Evolutionary conservation across 2,329 filamentous ascomycete species (phyloP), one percentile per base, ranked within the genome.

Genomic region (Kalaharituber pfeilii): DNA sequence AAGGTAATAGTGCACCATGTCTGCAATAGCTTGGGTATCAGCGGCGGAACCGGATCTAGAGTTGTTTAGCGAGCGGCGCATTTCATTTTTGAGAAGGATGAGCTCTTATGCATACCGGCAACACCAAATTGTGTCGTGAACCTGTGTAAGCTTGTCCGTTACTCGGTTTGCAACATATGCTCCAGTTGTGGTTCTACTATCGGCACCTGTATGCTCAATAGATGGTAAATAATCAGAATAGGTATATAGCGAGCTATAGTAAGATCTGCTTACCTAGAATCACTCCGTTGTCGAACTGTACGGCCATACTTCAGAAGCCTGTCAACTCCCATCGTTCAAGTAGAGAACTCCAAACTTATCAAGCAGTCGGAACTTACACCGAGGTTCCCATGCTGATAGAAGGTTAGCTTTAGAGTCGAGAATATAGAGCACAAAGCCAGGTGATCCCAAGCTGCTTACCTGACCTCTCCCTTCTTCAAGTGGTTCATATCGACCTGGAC

Each of bases 101-200:
- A 25, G 30, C n/a, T 36, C 30, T 27, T 26, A 24, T 47, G 47
- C 57, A 51, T 50, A 64, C 57, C 91, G 83, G 74, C 91, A 98
- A 75, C 91, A 98, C 91, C 91, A 98, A 71, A 98, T 96, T 56
- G 89, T 96, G 71, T 98, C 91, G 73, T 94, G 85, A 58, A 98
- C 89, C 75, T 88, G 84, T 66, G 91, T 98, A 68, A 98, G 81
- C 76, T 98, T 98, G 77, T 98, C 91, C 61, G 91, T 98, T 62
- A 98, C 91, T 75, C 91, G 83, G 72, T 98, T 98, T 65, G 91
- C 91, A 67, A 98, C 96, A 77, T 96, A 98, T 64, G 89, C 81
- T 65, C 91, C 91, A 53, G 89, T 98, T 49, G 91, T 98, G 62
- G 91, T 98, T 74, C 91, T 81, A 66, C 87, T 95, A 71, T 98